Evolutionary conservation across 495 filamentous ascomycete genomes (phyloP).

Genomic region (Penicillium coprophilum): DNA sequence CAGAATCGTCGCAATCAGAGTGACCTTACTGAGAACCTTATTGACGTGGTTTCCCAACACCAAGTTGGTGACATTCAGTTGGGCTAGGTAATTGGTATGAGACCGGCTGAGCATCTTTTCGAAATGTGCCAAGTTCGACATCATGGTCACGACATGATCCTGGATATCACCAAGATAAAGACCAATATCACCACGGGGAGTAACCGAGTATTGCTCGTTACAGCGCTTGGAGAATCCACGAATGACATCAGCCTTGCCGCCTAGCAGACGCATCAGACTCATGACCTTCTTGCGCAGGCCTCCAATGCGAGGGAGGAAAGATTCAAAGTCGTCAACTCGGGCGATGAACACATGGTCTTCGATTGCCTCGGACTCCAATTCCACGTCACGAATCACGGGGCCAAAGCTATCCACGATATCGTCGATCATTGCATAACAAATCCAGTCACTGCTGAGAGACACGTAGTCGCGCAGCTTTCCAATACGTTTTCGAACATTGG

Average conservation of each 20-base stretch:
- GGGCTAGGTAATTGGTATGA: constrained; percentile 96
- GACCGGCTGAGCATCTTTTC: constrained; percentile 95
- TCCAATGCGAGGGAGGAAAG: constrained; percentile 84
- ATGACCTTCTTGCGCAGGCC: constrained; percentile 91
- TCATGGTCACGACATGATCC: constrained; percentile 99
- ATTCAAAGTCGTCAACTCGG: constrained; percentile 80
- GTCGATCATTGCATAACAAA: constrained; percentile 98
- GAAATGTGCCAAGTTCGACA: constrained; percentile 90
- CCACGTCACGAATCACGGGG: constrained; percentile 81
- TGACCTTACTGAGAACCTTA: constrained; percentile 87
- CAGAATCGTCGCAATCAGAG: constrained; percentile 89
- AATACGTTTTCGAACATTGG: constrained; percentile 88
- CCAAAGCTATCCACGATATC: constrained; percentile 96
- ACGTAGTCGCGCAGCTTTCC: constrained; percentile 91
- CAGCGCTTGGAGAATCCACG: constrained; percentile 96
- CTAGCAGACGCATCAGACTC: constrained; percentile 85
- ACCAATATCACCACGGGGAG: constrained; percentile 91
- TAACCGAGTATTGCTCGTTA: constrained; percentile 93
- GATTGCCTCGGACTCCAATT: constrained; percentile 84
- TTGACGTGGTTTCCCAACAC: constrained; percentile 78
- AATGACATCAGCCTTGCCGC: constrained; percentile 96
- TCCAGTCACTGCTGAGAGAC: constrained; percentile 91
- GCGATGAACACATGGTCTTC: constrained; percentile 94
- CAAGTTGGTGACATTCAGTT: constrained; percentile 88
- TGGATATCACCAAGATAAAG: constrained; percentile 96